Base-by-base conservation (phyloP, 345 rosid species). In the Arabis hirsuta region DNA sequence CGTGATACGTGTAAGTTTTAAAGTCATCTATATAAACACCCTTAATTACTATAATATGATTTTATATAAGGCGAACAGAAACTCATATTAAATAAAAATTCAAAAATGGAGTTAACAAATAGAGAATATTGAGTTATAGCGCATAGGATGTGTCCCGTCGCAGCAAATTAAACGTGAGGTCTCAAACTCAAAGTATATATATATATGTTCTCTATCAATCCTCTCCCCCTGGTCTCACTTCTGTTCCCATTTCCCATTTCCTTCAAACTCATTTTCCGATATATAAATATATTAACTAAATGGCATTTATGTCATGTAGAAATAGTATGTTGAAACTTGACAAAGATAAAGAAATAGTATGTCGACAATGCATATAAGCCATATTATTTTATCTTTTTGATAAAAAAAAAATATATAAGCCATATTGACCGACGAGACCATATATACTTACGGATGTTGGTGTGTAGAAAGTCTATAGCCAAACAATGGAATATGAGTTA, bases 61-160 rank as follows among this genome's bases (percentile, higher is more conserved):
- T 62, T 61, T 32, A 9, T 32, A 9, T 43, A 62, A 52, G 29
- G 2, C 12, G 36, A 42, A 45, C 20, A 64, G n/a, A 55, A 36
- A 56, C 3, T 38, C 34, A 46, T 34, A 54, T 9, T 9, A 11
- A 3, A 13, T 31, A 9, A n/a, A 26, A 1, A 5, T 42, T 1
- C 0, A 4, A 5, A 50, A 12, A 51, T 2, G 13, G 34, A 12
- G 7, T 36, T 24, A 3, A 20, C 24, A 32, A 27, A 47, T 56
- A 55, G 16, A 36, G 44, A 14, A 38, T 34, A 36, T 9, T 58
- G 36, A 9, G 62, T 67, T 13, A 67, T 53, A 44, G 71, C 79
- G 79, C 58, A 46, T 69, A 44, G 74, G 67, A 34, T 13, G 60
- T 46, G 65, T 69, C 45, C 58, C 70, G 79, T 69, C 57, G 59